Evolutionary conservation across 108 stramenopile genomes (phyloP).

Genomic region (Asterionellopsis glacialis): DNA sequence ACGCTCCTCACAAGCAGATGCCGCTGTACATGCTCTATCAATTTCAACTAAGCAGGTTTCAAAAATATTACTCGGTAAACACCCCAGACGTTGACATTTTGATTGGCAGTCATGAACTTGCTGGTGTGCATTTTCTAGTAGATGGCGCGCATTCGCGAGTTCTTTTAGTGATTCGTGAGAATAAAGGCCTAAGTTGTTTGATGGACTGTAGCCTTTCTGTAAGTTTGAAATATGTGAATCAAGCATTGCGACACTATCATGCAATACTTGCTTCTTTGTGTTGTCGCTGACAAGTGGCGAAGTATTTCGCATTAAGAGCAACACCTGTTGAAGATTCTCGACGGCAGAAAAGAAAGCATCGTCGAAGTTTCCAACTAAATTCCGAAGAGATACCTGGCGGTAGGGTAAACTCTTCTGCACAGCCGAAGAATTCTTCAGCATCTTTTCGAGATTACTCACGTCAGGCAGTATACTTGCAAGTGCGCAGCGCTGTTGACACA

Average conservation of each 20-base stretch:
- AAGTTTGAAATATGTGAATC: conserved; percentile 18
- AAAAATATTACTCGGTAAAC: conserved; percentile 3
- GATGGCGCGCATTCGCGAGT: too few species aligned
- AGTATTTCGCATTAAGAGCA: conserved; percentile 34
- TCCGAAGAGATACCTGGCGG: conserved; percentile 23
- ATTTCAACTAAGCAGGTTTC: neutral
- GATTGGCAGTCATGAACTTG: too few species aligned
- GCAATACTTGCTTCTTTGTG: conserved; percentile 13
- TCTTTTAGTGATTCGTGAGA: too few species aligned
- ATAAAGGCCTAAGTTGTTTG: too few species aligned
- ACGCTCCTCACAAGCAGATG: too few species aligned
- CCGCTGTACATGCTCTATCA: neutral
- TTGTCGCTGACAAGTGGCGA: conserved; percentile 21
- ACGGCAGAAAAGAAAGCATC: conserved; percentile 14
- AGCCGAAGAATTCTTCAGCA: neutral
- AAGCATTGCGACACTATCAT: conserved; percentile 29
- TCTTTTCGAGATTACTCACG: conserved; percentile 5
- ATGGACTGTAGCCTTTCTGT: too few species aligned
- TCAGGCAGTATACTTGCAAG: conserved; percentile 11
- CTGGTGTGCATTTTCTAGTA: too few species aligned
- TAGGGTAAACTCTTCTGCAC: conserved; percentile 25
- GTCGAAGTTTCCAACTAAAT: conserved; percentile 29
- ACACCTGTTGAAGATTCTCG: conserved; percentile 43
- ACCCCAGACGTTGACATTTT: neutral
- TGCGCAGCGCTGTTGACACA: conserved; percentile 42